A percentile compares a stretch with the other conserved stretches of the same genome.
phyloP scores from a whole-genome alignment of 2,329 filamentous ascomycete genomes.

The Fusarium chlamydosporum region DNA sequence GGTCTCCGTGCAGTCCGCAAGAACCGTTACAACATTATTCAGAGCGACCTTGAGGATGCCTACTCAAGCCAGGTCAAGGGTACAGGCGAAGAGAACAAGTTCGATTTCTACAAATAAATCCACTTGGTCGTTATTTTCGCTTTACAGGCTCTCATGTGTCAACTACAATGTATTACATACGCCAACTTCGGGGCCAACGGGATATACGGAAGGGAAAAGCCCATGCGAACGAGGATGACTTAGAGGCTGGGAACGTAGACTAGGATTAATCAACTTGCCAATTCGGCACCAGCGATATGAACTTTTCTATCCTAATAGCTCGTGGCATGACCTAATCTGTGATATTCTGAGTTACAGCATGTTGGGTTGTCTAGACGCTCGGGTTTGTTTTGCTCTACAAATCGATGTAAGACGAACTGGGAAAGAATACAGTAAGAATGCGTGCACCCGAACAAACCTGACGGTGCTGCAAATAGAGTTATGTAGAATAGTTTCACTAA shows the following conservation, averaged over 20 bases:
- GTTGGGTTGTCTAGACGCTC: background rate
- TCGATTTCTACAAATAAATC: slow-evolving; percentile 89
- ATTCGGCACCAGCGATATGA: slow-evolving; percentile 22
- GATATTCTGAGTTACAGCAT: background rate
- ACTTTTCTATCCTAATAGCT: slow-evolving; percentile 3
- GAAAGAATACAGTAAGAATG: background rate
- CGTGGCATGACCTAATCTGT: slow-evolving; percentile 6
- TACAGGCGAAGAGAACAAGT: slow-evolving; percentile 75
- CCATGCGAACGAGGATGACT: slow-evolving; percentile 21
- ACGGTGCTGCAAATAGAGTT: background rate
- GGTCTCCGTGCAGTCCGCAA: slow-evolving; percentile 94
- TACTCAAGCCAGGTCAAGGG: slow-evolving; percentile 98
- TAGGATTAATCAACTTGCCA: slow-evolving; percentile 40
- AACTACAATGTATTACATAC: slow-evolving; percentile 47
- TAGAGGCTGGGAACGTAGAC: slow-evolving; percentile 32
- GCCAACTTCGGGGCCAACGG: slow-evolving; percentile 22
- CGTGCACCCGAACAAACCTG: background rate
- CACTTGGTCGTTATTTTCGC: slow-evolving; percentile 15
- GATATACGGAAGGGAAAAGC: slow-evolving; percentile 31
- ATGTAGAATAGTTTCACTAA: background rate
- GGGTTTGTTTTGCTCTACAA: too few relatives aligned
- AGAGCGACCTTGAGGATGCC: slow-evolving; percentile 94
- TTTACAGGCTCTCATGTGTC: slow-evolving; percentile 31
- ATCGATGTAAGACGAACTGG: background rate
- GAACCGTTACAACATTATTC: slow-evolving; percentile 99